phyloP scores from a whole-genome alignment of 768 basidiomycete genomes.

The Lanmaoa pseudosensibilis region DNA sequence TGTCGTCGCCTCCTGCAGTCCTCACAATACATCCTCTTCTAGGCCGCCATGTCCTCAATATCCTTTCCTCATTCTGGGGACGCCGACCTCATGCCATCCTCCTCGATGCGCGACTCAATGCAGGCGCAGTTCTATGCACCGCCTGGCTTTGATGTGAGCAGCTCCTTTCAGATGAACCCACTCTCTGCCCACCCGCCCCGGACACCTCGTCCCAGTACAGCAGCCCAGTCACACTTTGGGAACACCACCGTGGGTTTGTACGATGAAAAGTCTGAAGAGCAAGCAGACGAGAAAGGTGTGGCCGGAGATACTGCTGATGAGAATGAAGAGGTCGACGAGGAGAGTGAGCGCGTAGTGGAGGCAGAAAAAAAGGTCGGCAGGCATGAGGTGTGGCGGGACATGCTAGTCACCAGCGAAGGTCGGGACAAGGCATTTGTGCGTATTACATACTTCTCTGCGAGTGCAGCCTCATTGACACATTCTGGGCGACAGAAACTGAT shows the following conservation, averaged over 20 bases:
- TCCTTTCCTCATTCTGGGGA: constrained; percentile 54
- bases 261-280: constrained; percentile 44
- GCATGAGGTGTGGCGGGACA: constrained; percentile 80
- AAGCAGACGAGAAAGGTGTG: constrained; percentile 18
- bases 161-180: constrained; percentile 80
- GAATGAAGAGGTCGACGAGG: constrained; percentile 48
- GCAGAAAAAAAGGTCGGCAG: constrained; percentile 48
- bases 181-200: constrained; percentile 77
- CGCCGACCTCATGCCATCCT: constrained; percentile 38
- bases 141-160: constrained; percentile 55
- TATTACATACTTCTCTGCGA: constrained; percentile 13
- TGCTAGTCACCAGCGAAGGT: constrained; percentile 74
- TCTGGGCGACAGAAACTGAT: constrained; percentile 66
- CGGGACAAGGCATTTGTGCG: constrained; percentile 85
- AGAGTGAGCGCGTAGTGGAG: constrained; percentile 44
- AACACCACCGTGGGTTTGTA: constrained; percentile 33
- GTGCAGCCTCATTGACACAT: background rate
- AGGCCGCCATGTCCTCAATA: constrained; percentile 59
- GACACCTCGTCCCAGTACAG: constrained; percentile 52
- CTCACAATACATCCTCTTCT: background rate
- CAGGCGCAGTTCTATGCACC: constrained; percentile 52
- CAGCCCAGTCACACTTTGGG: constrained; percentile 26
- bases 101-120: constrained; percentile 38
- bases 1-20: background rate
- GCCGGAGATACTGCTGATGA: constrained; percentile 27